These are phyloP conservation scores for Gaeumannomyces tritici DNA, from an alignment of 2,329 filamentous ascomycete genomes.

Conservation along the genomic window DNA sequence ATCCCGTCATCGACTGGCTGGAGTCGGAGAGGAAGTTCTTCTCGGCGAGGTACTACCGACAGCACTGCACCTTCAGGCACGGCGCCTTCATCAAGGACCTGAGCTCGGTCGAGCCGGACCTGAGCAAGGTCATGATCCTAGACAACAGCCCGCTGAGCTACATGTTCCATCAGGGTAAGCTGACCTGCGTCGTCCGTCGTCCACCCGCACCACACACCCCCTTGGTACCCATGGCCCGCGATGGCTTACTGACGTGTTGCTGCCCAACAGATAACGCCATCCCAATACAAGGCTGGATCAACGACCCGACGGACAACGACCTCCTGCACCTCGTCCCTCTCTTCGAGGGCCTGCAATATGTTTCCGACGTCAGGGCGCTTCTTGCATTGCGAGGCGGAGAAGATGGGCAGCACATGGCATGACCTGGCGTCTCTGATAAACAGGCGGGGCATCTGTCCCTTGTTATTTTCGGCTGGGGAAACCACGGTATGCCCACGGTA, in stretches of 20 bases:
- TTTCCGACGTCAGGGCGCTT: slow-evolving; percentile 87
- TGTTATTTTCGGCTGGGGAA: not conserved
- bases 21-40: slow-evolving; percentile 97
- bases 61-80: slow-evolving; percentile 93
- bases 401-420: slow-evolving; percentile 51
- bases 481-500: not conserved
- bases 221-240: not conserved
- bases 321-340: slow-evolving; percentile 86
- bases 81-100: slow-evolving; percentile 98
- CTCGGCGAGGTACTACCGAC: slow-evolving; percentile 83
- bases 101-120: slow-evolving; percentile 87
- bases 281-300: slow-evolving; percentile 98
- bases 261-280: slow-evolving; percentile 78
- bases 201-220: too few relatives aligned
- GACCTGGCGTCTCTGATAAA: slow-evolving; percentile 4
- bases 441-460: too few relatives aligned
- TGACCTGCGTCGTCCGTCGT: slow-evolving; percentile 13
- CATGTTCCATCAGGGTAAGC: slow-evolving; percentile 88
- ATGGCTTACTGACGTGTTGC: not conserved
- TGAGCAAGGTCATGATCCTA: slow-evolving; percentile 97
- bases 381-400: slow-evolving; percentile 84
- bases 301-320: slow-evolving; percentile 93
- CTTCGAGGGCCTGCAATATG: slow-evolving; percentile 90
- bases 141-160: slow-evolving; percentile 98
- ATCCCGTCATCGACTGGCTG: slow-evolving; percentile 97